Evolutionary conservation across 1,284 basidiomycete species (phyloP).

Genomic region (Fomitopsis palustris): DNA sequence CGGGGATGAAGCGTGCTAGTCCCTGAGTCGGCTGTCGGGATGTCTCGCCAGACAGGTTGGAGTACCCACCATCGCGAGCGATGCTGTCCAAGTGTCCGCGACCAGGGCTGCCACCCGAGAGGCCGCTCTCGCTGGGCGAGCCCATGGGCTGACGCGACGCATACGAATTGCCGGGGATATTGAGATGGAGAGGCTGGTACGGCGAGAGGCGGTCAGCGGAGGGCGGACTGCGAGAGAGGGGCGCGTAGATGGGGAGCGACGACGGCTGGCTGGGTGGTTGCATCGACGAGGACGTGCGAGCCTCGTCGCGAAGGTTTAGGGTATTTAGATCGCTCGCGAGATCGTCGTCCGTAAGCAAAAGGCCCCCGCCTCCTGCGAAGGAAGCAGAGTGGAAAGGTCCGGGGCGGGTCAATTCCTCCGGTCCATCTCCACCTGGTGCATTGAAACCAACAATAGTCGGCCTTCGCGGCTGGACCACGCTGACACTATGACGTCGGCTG

Average conservation of each 20-base stretch:
- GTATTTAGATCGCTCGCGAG: slow-evolving; percentile 67
- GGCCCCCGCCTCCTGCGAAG: slow-evolving; percentile 39
- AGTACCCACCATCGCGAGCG: slow-evolving; percentile 14
- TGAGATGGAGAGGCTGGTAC: slow-evolving; percentile 56
- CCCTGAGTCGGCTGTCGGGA: slow-evolving; percentile 23
- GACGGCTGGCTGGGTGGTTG: slow-evolving; percentile 55
- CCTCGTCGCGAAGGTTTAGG: slow-evolving; percentile 50
- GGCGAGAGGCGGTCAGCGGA: slow-evolving; percentile 49
- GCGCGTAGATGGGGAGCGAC: slow-evolving; percentile 67
- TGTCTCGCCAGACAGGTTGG: slow-evolving; percentile 4
- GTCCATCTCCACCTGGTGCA: slow-evolving; percentile 45
- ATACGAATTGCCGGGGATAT: slow-evolving; percentile 45
- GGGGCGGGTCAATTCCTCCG: slow-evolving; percentile 42
- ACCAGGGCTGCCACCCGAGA: slow-evolving; percentile 30
- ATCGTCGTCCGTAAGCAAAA: slow-evolving; percentile 78
- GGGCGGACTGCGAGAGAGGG: slow-evolving; percentile 62
- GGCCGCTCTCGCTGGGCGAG: slow-evolving; percentile 52
- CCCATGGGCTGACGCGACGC: slow-evolving; percentile 45
- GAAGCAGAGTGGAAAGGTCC: slow-evolving; percentile 23
- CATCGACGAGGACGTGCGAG: slow-evolving; percentile 37
- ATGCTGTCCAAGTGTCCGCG: slow-evolving; percentile 24
- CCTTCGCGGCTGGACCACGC: slow-evolving; percentile 73
- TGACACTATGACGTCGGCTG: slow-evolving; percentile 82
- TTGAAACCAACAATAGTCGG: slow-evolving; percentile 67
- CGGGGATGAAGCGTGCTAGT: slow-evolving; percentile 57